Evolutionary conservation across 169 alveolate species (phyloP), one percentile per base, ranked within the genome.

Genomic region (Plasmodium vivax): DNA sequence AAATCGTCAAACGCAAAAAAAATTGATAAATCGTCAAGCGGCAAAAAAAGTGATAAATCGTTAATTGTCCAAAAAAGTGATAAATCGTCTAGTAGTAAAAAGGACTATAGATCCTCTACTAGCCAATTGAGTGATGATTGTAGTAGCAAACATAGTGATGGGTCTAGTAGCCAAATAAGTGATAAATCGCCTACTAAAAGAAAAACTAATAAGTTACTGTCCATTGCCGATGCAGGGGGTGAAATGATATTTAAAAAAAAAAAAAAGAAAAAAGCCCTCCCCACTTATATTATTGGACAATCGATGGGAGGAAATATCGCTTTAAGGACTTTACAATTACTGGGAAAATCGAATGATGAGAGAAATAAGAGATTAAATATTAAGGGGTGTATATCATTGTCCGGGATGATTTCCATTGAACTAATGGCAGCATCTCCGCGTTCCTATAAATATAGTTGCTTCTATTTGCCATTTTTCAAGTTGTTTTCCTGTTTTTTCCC

Each of bases 241-340:
- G 41, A 36, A 36, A 36, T 36, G 41, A 36, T 36, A 36, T 36
- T 36, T 36, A 38, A 38, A 10, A 56, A 56, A 56, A n/a, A n/a
- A 56, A 56, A n/a, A 16, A 56, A n/a, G 3, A 56, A 56, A 56
- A 3, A 10, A 56, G 4, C 27, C 27, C n/a, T 36, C 30, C 85
- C 73, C 51, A 30, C 12, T 38, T 80, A 80, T 30, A 38, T 80
- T 43, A 27, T 80, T 16, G 85, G 73, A 19, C 34, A 80, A 16
- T 80, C 85, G 27, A 80, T 41, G 85, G 73, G 73, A 80, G 85
- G 72, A 80, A 80, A 80, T 80, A 43, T 80, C n/a, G 68, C 36
- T 23, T 41, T 80, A 80, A 80, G 85, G 54, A 23, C 73, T 19
- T 30, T 43, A 80, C 85, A 80, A 80, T 6, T 80, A 30, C 19